phyloP scores from a whole-genome alignment of 2,329 filamentous ascomycete species.

The Pseudogymnoascus sp. region DNA sequence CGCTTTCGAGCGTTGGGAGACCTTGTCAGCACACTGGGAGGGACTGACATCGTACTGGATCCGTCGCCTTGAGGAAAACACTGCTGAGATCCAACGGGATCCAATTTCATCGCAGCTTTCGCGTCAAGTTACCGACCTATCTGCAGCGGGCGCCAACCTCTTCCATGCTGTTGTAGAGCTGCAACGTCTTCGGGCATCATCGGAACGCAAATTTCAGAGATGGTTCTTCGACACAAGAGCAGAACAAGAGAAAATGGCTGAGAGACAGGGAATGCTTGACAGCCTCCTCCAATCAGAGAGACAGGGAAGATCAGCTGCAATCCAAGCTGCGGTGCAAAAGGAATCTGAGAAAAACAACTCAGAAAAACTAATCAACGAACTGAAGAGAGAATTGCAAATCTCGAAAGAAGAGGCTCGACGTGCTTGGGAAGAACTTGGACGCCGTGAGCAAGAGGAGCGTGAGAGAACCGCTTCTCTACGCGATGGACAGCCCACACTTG shows the following conservation, averaged over 20 bases:
- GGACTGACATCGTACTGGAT: slow-evolving; percentile 97
- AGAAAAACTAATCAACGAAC: slow-evolving; percentile 74
- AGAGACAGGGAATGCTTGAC: slow-evolving; percentile 74
- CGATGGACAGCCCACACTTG: slow-evolving; percentile 76
- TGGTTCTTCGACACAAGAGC: slow-evolving; percentile 96
- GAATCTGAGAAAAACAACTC: slow-evolving; percentile 60
- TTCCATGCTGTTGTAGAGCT: slow-evolving; percentile 97
- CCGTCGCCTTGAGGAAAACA: slow-evolving; percentile 80
- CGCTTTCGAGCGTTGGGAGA: slow-evolving; percentile 96
- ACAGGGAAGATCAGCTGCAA: slow-evolving; percentile 56
- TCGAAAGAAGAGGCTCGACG: slow-evolving; percentile 92
- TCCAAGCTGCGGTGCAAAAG: slow-evolving; percentile 55
- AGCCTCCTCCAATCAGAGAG: slow-evolving; percentile 66
- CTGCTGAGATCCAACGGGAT: slow-evolving; percentile 72
- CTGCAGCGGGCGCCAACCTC: slow-evolving; percentile 88
- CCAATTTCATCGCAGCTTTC: slow-evolving; percentile 81
- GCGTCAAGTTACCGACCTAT: slow-evolving; percentile 92
- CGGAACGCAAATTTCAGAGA: slow-evolving; percentile 92
- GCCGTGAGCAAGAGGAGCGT: slow-evolving; percentile 85
- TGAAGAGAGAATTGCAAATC: slow-evolving; percentile 87
- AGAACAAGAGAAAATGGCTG: slow-evolving; percentile 77
- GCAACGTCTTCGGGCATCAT: slow-evolving; percentile 85
- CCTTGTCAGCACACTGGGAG: slow-evolving; percentile 94
- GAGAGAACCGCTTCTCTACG: slow-evolving; percentile 79
- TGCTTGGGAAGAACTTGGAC: slow-evolving; percentile 93